Base-by-base conservation (phyloP, 306 rosid species). In the Prunus salicina region DNA sequence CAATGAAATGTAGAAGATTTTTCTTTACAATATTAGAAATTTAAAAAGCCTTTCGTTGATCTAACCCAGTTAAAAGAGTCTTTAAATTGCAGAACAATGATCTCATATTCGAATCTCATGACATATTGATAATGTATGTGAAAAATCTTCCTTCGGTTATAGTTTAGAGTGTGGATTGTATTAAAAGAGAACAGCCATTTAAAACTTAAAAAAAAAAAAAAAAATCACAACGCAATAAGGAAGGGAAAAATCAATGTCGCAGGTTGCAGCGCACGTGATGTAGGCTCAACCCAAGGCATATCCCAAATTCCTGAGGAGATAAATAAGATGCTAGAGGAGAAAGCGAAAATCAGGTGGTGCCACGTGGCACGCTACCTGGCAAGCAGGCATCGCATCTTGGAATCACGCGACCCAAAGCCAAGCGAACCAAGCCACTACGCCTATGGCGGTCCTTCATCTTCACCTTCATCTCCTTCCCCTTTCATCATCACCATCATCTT, bases 301-400 rank as follows among this genome's bases (percentile, higher is more conserved):
- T 91, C 64, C 93, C 24, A 64, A 28, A 19, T 63, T 32, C 50
- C 19, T 8, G 67, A 63, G 69, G 78, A 80, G 89, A 93, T 84
- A 88, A 88, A 83, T 75, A 84, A 90, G 86, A 91, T 93, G 89
- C 98, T 49, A 52, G 71, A 11, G 65, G 72, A 34, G 76, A 86
- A 78, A 73, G 78, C 82, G 73, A 82, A 85, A 78, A 85, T 76
- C 82, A 83, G 88, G 86, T 61, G 58, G 78, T 85, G 96, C 89
- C 98, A 88, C 93, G 96, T 92, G 95, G 68, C 51, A 81, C 79
- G 58, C 78, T 84, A 90, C 97, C 85, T 90, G 96, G 94, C 98
- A 75, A 78, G 46, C 88, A 79, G 86, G 84, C 88, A 90, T 84
- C 86, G 88, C 90, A 87, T 93, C 88, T 88, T 87, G 76, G 83